Conservation (phyloP, 257 asterid species). For the Ilex aquifolium region DNA sequence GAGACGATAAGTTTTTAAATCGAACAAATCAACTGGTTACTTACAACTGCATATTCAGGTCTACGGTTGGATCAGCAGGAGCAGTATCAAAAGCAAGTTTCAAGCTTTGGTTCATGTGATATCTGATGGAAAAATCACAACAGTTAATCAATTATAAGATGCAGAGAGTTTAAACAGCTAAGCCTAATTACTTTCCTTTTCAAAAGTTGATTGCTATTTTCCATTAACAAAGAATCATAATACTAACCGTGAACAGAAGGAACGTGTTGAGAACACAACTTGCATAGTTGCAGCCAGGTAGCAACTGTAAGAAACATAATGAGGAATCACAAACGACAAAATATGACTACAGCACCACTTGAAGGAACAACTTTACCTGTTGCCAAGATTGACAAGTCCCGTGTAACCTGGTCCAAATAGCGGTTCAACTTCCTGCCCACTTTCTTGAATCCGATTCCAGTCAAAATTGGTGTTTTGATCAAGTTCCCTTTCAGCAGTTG, state of each 20-base stretch:
- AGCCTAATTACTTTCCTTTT: not conserved
- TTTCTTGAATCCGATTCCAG: constrained; percentile 99
- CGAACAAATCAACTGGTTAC: constrained; percentile 24
- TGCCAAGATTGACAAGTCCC: constrained; percentile 95
- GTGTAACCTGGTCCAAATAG: constrained; percentile 96
- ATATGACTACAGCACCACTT: not conserved
- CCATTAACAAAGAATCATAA: constrained; percentile 11
- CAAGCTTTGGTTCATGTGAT: constrained; percentile 55
- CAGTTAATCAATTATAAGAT: not conserved
- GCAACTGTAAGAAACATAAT: constrained; percentile 58
- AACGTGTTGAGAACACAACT: constrained; percentile 73
- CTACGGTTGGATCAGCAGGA: constrained; percentile 93
- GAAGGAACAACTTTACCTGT: constrained; percentile 48
- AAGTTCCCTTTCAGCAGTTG: constrained; percentile 97
- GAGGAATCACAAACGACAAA: constrained; percentile 13
- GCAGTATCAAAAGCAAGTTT: constrained; percentile 68
- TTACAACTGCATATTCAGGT: constrained; percentile 91
- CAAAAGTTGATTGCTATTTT: constrained; percentile 9
- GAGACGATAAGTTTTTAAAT: not conserved
- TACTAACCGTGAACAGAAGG: constrained; percentile 74
- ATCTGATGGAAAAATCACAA: constrained; percentile 38
- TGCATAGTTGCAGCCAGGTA: constrained; percentile 98
- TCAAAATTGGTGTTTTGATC: constrained; percentile 90
- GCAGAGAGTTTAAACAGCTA: not conserved
- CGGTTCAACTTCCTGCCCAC: constrained; percentile 81